These are phyloP conservation scores for Deuterostichococcus epilithicus DNA, from an alignment of 139 green algal genomes.

Conservation along the genomic window DNA sequence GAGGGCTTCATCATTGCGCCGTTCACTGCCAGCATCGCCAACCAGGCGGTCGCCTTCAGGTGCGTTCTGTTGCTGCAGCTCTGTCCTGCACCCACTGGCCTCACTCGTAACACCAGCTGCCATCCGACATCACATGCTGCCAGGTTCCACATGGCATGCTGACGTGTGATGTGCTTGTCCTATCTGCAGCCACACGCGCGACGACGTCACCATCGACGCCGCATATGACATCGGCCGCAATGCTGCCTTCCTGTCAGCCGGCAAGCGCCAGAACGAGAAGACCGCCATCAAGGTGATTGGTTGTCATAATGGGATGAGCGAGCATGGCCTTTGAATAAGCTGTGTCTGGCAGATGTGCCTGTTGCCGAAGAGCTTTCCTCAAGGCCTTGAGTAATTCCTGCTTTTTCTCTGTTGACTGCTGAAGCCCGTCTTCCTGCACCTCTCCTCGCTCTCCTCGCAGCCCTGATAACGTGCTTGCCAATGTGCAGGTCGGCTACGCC, in stretches of 20 bases:
- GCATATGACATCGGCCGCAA: constrained; percentile 21
- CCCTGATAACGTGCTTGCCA: too few relatives aligned
- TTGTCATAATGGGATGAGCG: background rate
- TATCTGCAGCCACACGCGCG: constrained; percentile 10
- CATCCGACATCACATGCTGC: background rate
- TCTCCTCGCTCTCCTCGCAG: too few relatives aligned
- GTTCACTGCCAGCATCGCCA: constrained; percentile 13
- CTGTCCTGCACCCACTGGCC: background rate
- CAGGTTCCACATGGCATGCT: background rate
- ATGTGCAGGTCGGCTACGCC: background rate
- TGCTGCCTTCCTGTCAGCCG: constrained; percentile 14
- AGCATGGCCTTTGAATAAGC: too few relatives aligned
- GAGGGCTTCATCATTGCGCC: constrained; percentile 27
- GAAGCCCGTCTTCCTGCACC: too few relatives aligned
- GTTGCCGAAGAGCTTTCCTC: too few relatives aligned
- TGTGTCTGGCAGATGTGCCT: too few relatives aligned
- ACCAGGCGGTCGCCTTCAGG: background rate
- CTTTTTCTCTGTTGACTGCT: too few relatives aligned
- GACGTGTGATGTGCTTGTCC: constrained; percentile 9
- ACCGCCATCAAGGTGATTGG: background rate
- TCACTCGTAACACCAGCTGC: too few relatives aligned
- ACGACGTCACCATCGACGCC: constrained; percentile 28
- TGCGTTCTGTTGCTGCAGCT: background rate
- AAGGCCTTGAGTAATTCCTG: too few relatives aligned
- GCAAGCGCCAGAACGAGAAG: constrained; percentile 10